Evolutionary conservation across 1,284 basidiomycete genomes (phyloP), one percentile per base, ranked within the genome.

Genomic region (Naganishia liquefaciens): DNA sequence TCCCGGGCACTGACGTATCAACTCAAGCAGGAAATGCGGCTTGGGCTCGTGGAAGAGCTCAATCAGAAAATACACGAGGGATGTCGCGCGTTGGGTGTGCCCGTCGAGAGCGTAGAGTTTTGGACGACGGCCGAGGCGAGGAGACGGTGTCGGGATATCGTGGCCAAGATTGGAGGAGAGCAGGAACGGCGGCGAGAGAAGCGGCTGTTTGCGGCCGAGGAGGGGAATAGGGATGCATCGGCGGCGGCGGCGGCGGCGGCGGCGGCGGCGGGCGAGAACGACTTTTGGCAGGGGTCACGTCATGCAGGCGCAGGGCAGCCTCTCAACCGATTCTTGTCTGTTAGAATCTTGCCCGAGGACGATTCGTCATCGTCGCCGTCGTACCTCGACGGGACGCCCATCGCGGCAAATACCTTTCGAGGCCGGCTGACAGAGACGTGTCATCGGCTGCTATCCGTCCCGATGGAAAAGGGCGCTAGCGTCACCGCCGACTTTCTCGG

Each of bases 41-140:
- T 79, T 37, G 85, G 87, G 0, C 74, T 90, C 30, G 75, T 92
- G 10, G 81, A 88, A 52, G 87, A 88, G 7, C 65, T 76, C 2
- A 47, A 64, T 30, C 54, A 54, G 10, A 66, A 67, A 7, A 42
- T 68, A 43, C 15, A 19, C 23, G 44, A 25, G n/a, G 43, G 43
- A 19, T 64, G 54, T 37, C 25, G 11, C 2, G 23, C n/a, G 19
- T 19, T 44, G 19, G 54, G 47, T 5, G 54, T 68, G 47, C 25
- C 61, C 40, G 21, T 37, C 10, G 43, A n/a, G 9, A 13, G 50
- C 33, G 78, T 88, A 5, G 82, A 85, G 65, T 90, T 92, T 67
- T 93, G 89, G 88, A 87, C 89, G 1, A 91, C 89, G 0, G 75
- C 76, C 3, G 88, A 90, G 72, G 89, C 89, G 1, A 83, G 85